phyloP scores from a whole-genome alignment of 495 filamentous ascomycete genomes.

The Jackrogersella minutella region DNA sequence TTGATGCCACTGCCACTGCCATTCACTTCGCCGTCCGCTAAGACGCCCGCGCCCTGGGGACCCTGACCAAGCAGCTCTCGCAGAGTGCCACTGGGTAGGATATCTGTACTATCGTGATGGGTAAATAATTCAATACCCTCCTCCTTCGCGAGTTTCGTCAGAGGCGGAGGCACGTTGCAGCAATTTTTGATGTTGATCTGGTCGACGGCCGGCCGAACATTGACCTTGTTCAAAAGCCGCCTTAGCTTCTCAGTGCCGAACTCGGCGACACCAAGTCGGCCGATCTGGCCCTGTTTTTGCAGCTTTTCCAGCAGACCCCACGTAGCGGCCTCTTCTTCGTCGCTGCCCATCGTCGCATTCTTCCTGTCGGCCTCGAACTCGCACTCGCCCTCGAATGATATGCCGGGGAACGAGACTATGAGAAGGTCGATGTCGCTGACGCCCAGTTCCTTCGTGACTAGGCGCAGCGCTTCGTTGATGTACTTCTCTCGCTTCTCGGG shows the following conservation, averaged over 20 bases:
- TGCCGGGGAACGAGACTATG: slow-evolving; percentile 90
- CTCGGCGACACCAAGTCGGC: slow-evolving; percentile 83
- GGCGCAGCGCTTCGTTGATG: slow-evolving; percentile 75
- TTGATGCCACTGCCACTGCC: slow-evolving; percentile 65
- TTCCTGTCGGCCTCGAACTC: slow-evolving; percentile 76
- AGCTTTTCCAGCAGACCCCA: slow-evolving; percentile 80
- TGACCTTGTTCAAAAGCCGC: slow-evolving; percentile 63
- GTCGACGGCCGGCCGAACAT: slow-evolving; percentile 81
- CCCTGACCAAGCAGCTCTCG: slow-evolving; percentile 79
- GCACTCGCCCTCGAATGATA: slow-evolving; percentile 93
- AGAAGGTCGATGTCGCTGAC: slow-evolving; percentile 82
- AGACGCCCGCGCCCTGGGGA: slow-evolving; percentile 70
- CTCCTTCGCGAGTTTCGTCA: slow-evolving; percentile 84
- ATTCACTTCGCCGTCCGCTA: slow-evolving; percentile 58
- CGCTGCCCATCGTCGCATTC: slow-evolving; percentile 65
- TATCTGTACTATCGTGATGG: slow-evolving; percentile 93
- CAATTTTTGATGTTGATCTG: slow-evolving; percentile 98
- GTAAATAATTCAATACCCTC: slow-evolving; percentile 88
- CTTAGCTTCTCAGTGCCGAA: slow-evolving; percentile 84
- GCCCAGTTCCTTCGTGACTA: slow-evolving; percentile 80
- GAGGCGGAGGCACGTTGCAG: slow-evolving; percentile 90
- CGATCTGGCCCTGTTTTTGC: slow-evolving; percentile 72
- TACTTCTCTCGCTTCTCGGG: slow-evolving; percentile 67
- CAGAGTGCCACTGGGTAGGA: slow-evolving; percentile 84
- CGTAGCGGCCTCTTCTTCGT: slow-evolving; percentile 68